Base-by-base conservation (phyloP, 2,329 filamentous ascomycete species). In the Diaporthe aspalathi region DNA sequence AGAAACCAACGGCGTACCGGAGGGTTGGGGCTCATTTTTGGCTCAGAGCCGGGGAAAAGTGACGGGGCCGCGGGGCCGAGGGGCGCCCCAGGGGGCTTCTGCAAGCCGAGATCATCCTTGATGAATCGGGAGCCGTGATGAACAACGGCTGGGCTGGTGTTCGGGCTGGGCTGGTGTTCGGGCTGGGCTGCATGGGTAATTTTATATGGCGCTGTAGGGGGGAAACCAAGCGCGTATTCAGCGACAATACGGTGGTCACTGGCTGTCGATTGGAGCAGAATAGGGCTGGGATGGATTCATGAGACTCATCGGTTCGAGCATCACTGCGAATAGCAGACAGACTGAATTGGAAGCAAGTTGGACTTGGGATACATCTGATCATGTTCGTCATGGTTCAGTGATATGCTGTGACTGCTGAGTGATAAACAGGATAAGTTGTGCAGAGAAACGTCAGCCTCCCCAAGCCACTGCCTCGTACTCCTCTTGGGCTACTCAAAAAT, bases 1-100 rank as follows among this genome's bases (percentile, higher is more conserved):
- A 32, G 57, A 66, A 57, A 57, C 32, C 24, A 56, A 43, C 12
- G 68, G 60, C 49, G 57, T 67, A 57, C 57, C 22, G 32, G 56
- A n/a, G n/a, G 45, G n/a, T n/a, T 24, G 35, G 35, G 60, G 35
- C 27, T 53, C 56, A 50, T 32, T 50, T 70, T n/a, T 9, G 49
- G 22, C n/a, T 47, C 38, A 57, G 52, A 32, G 50, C 60, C 60
- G 45, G 60, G 20, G 45, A 65, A 65, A 65, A 65, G 45, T 50
- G 22, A 16, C n/a, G 35, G 50, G 35, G 27, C 32, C 29, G 8
- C n/a, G 49, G 50, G 35, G 27, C 47, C 29, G 38, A 24, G 20
- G 9, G 38, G 32, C 27, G 29, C 38, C 45, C 60, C 45, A 49
- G n/a, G 22, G 22, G 16, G 38, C 29, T 50, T 38, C 27, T 65